Evolutionary conservation across 192 early-diverging fungal species (phyloP).

Genomic region (Podila epicladia): DNA sequence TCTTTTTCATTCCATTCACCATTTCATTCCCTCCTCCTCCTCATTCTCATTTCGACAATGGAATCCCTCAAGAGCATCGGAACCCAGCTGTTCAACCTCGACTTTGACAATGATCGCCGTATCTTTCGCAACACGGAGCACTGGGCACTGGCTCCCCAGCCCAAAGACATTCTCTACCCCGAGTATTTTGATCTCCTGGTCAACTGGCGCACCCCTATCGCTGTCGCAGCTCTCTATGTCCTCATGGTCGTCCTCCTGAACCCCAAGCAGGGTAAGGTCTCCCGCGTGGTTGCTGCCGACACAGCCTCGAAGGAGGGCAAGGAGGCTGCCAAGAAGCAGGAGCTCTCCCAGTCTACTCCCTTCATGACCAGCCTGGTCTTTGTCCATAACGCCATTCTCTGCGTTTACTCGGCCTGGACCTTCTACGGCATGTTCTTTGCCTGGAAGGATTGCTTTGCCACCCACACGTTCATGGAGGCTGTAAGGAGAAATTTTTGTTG

Average conservation of each 20-base stretch:
- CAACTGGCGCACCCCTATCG: constrained; percentile 49
- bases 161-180: constrained; percentile 44
- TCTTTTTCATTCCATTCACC: constrained; percentile 2
- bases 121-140: constrained; percentile 44
- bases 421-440: constrained; percentile 64
- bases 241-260: constrained; percentile 44
- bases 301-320: constrained; percentile 22
- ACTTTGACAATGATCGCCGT: constrained; percentile 37
- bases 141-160: constrained; percentile 41
- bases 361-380: constrained; percentile 68
- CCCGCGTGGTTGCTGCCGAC: constrained; percentile 49
- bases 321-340: constrained; percentile 9
- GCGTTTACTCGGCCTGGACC: constrained; percentile 71
- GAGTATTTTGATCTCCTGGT: constrained; percentile 47
- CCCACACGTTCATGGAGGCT: constrained; percentile 57
- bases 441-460: constrained; percentile 52
- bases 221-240: constrained; percentile 36
- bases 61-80: constrained; percentile 29
- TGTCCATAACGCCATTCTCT: constrained; percentile 73
- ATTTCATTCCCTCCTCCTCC: constrained; percentile 6
- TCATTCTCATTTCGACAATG: constrained; percentile 4
- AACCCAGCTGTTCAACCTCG: constrained; percentile 28
- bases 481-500: constrained; percentile 34
- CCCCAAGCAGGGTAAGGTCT: constrained; percentile 44
- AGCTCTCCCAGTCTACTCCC: constrained; percentile 36